Base-by-base conservation (phyloP, 2,329 filamentous ascomycete genomes). In the Neopestalotiopsis rosae region DNA sequence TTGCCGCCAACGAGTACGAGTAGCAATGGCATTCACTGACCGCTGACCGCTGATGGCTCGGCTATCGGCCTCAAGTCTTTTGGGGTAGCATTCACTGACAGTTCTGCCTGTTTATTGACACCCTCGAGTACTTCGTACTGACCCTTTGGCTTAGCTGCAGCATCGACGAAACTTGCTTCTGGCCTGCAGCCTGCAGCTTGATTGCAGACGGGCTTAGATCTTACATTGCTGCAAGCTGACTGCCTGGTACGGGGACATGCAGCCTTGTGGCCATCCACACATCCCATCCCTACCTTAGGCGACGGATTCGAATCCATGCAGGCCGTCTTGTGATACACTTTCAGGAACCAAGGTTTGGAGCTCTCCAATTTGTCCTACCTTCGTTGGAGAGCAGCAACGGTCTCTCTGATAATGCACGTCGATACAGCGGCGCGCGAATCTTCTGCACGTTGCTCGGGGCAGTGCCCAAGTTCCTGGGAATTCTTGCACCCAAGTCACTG, bases 391-490 rank as follows among this genome's bases (percentile, higher is more conserved):
- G 10, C 2, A 24, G 24, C 24, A 34, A 13, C 28, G 30, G 20
- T 59, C 24, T 59, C 24, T 56, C 20, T 59, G 57, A 30, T 59
- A 30, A 17, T 59, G 57, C 24, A 34, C 57, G 14, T 45, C 12
- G 61, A 24, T 63, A 34, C 61, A 40, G 32, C 12, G 38, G 24
- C 24, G 38, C 61, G n/a, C 24, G 32, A 34, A 40, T 32, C 59
- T 12, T n/a, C 59, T 62, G 59, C 59, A 62, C 28, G 57, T 30
- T 38, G 20, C 52, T 20, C 40, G 62, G 42, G 62, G 62, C 62
- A 20, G 45, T 65, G 62, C n/a, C 62, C 62, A 56, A 65, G 38
- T 32, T 49, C 20, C 42, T 65, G 62, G 34, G 62, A 34, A 49
- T 17, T 49, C 62, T 14, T 40, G 59, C 7, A 28, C n/a, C n/a